Evolutionary conservation across 805 yeast species (phyloP).

Genomic region (Vanderwaltozyma tropicalis): DNA sequence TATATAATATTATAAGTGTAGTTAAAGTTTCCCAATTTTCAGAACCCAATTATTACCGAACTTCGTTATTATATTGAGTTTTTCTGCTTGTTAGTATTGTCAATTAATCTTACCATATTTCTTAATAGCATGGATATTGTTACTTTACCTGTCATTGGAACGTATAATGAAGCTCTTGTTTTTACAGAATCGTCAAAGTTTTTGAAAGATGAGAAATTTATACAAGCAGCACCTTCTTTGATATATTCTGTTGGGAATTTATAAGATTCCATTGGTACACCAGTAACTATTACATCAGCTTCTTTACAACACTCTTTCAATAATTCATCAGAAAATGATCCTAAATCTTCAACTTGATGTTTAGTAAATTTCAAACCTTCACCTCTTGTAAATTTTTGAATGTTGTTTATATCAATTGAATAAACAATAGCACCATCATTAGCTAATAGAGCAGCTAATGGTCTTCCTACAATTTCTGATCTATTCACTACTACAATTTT

Average conservation of each 20-base stretch:
- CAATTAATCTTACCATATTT: conserved; percentile 71
- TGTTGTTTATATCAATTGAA: conserved; percentile 78
- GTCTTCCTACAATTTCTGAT: conserved; percentile 95
- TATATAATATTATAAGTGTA: too few species aligned
- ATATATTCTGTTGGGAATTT: conserved; percentile 78
- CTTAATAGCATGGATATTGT: conserved; percentile 91
- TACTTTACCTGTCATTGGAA: conserved; percentile 93
- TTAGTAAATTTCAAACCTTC: conserved; percentile 73
- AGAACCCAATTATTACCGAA: too few species aligned
- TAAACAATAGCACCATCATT: conserved; percentile 96
- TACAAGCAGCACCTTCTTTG: conserved; percentile 79
- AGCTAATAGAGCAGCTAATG: conserved; percentile 88
- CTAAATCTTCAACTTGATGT: conserved; percentile 65
- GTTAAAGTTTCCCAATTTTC: too few species aligned
- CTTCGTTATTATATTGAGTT: too few species aligned
- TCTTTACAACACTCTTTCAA: conserved; percentile 55
- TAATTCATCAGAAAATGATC: conserved; percentile 29
- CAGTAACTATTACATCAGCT: conserved; percentile 91
- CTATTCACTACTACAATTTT: conserved; percentile 85
- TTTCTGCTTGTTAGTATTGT: conserved; percentile 37
- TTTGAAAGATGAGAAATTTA: conserved; percentile 82
- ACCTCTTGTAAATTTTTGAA: conserved; percentile 90
- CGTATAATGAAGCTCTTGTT: conserved; percentile 78
- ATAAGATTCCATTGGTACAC: conserved; percentile 78
- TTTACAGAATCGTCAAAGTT: conserved; percentile 80